Base-by-base conservation (phyloP, 768 basidiomycete genomes). In the Chalciporus pseudorubinellus region DNA sequence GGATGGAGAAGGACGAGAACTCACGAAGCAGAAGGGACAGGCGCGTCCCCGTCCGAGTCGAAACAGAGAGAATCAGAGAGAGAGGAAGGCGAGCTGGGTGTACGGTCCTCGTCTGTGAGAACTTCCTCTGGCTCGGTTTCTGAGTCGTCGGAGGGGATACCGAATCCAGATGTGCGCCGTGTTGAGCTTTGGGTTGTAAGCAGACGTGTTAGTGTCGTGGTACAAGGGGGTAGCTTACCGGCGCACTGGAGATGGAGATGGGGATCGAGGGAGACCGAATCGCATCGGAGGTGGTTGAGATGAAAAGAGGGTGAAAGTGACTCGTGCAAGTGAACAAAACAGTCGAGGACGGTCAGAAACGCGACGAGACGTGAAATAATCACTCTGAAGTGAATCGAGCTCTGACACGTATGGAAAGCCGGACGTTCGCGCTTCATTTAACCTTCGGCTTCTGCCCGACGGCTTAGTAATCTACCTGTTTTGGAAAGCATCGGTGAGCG, bases 201-300 rank as follows among this genome's bases (percentile, higher is more conserved):
- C 8, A 14, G 31, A 16, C 7, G 1, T 8, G 21, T 21, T 13
- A 13, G 18, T n/a, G 14, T 2, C 7, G 7, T 7, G 12, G 28
- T 59, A 26, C 26, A 7, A 26, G 26, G 20, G 22, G 11, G 28
- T 6, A 13, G 28, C 51, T 38, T 44, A 77, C 75, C 70, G 69
- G 59, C 73, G 67, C 10, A 66, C 74, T 24, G 79, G 79, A 0
- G 79, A 80, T 10, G 77, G 74, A 6, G 81, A 79, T 1, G 69
- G 61, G 4, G 80, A 79, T 53, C 80, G 74, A 19, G 80, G 81
- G 38, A 76, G 74, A 58, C 77, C 71, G 61, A 81, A 83, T 42
- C 78, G 73, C 82, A 84, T 84, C 28, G 56, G 13, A 13, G n/a
- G 20, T 34, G 6, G 4, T 9, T 13, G 33, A 34, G 7, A 16